Base-by-base conservation (phyloP, 345 rosid species). In the Citrus sp. region DNA sequence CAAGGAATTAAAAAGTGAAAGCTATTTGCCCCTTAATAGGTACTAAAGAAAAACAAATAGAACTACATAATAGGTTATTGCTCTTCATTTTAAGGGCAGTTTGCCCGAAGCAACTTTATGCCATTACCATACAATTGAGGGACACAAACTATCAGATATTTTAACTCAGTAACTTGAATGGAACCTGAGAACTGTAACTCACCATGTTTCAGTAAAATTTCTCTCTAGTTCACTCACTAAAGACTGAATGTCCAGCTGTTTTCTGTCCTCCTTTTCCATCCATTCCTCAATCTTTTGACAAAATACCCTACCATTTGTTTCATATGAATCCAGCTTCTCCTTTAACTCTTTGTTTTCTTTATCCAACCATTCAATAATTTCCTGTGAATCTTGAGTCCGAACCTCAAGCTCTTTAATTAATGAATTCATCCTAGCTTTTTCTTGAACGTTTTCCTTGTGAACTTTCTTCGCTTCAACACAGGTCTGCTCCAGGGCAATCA, bases 291-390 rank as follows among this genome's bases (percentile, higher is more conserved):
- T 77, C 76, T 79, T 81, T 66, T 79, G 85, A 85, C 77, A 62
- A 60, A 67, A 62, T 63, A 65, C 78, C 56, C 76, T 80, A 66
- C 79, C 81, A 87, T 82, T 81, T 55, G 56, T 74, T 73, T 87
- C 89, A 27, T 80, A 85, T 30, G 76, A 42, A 65, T 73, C 54
- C 82, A 82, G 69, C 80, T 81, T 85, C 81, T 80, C 80, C 70
- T 88, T 91, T 70, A 91, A 80, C 59, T 87, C 88, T 74, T 80
- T 81, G 79, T 89, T 93, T 82, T 86, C 94, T 51, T 82, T 83
- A 59, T 87, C 88, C 68, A 90, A 42, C 66, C 34, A 55, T 61
- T 85, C 76, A 65, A 83, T 81, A 12, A 79, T 70, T 78, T 85
- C 82, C 62, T 83, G 83, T 18, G 93, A 86, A 77, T 83, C 81